Percentiles rank a stretch among this genome's conserved stretches.
Conservation (phyloP, 495 filamentous ascomycete genomes). For the Aspergillus steynii region DNA sequence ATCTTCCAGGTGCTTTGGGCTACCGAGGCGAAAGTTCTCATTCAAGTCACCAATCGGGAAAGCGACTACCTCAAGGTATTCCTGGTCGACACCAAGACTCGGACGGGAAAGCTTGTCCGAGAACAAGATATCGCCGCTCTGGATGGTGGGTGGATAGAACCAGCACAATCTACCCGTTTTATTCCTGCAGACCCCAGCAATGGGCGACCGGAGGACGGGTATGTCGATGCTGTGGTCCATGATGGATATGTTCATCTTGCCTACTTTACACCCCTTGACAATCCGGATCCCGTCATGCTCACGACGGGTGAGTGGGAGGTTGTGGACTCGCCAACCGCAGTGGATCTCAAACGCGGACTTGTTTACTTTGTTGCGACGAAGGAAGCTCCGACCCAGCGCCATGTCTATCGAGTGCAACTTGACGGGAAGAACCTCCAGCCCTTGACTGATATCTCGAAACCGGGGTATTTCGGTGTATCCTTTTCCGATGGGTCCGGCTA, state of each 20-base stretch:
- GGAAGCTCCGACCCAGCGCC: slow-evolving; percentile 81
- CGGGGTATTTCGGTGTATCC: slow-evolving; percentile 82
- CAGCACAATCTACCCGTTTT: slow-evolving; percentile 80
- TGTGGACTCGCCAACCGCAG: slow-evolving; percentile 78
- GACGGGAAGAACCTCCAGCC: slow-evolving; percentile 69
- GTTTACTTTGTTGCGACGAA: slow-evolving; percentile 92
- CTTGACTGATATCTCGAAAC: slow-evolving; percentile 72
- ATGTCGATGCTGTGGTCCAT: slow-evolving; percentile 88
- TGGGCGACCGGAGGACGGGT: slow-evolving; percentile 79
- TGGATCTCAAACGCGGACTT: slow-evolving; percentile 80
- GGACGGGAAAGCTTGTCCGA: slow-evolving; percentile 78
- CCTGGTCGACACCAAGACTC: slow-evolving; percentile 73
- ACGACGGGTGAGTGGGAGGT: slow-evolving; percentile 94
- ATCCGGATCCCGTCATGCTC: slow-evolving; percentile 73
- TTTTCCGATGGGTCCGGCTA: slow-evolving; percentile 84
- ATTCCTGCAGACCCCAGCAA: slow-evolving; percentile 81
- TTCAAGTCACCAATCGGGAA: slow-evolving; percentile 91
- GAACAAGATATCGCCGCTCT: slow-evolving; percentile 73
- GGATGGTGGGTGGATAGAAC: slow-evolving; percentile 97
- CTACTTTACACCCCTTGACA: slow-evolving; percentile 92
- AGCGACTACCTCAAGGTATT: slow-evolving; percentile 87
- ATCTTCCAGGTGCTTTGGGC: slow-evolving; percentile 96
- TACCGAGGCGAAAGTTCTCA: slow-evolving; percentile 69
- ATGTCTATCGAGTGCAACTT: slow-evolving; percentile 87
- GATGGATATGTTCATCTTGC: slow-evolving; percentile 88